Base-by-base conservation (phyloP, 2,329 filamentous ascomycete genomes). In the Beauveria scarabaeidicola region DNA sequence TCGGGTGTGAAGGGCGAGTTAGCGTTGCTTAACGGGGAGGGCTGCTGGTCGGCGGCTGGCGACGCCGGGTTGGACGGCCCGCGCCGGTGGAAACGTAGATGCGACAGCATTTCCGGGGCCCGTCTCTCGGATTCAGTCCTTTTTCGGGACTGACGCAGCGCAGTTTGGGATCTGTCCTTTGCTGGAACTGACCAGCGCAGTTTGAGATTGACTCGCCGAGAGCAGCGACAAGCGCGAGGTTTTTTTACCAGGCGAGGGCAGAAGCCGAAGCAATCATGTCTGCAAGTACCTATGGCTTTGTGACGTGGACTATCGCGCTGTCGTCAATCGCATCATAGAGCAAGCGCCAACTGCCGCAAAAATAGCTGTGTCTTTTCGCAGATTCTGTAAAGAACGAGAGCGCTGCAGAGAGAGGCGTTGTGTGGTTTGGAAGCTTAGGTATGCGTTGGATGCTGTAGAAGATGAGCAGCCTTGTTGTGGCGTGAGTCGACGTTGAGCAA, bases 21-120 rank as follows among this genome's bases (percentile, higher is more conserved):
- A 46, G 77, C 73, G 47, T 72, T 73, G 64, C 63, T 66, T 52
- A 68, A 60, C 62, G 71, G 69, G 61, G 71, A 77, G 65, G 63
- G 73, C 64, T 76, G 78, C 43, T 74, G 68, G 60, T 83, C 80
- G 57, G 77, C 74, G 27, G 75, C 68, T 5, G 82, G 81, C 38
- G 81, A 83, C 25, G 77, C 74, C 62, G 81, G 81, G 72, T 78
- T 81, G 59, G 81, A 83, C 64, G 77, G 76, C 52, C 75, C 80
- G 66, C 81, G 79, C 66, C 81, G 79, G 66, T 84, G 81, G 71
- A 84, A 83, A 66, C 81, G 80, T 52, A 84, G 75, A 70, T 80
- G 77, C 64, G 78, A 80, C 57, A 81, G 73, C 79, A 81, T 81
- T 48, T 61, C 41, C 13, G 38, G 44, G 17, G n/a, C 38, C 5